Evolutionary conservation across 768 basidiomycete genomes (phyloP), one percentile per base, ranked within the genome.

Genomic region (Podaxis sp.): DNA sequence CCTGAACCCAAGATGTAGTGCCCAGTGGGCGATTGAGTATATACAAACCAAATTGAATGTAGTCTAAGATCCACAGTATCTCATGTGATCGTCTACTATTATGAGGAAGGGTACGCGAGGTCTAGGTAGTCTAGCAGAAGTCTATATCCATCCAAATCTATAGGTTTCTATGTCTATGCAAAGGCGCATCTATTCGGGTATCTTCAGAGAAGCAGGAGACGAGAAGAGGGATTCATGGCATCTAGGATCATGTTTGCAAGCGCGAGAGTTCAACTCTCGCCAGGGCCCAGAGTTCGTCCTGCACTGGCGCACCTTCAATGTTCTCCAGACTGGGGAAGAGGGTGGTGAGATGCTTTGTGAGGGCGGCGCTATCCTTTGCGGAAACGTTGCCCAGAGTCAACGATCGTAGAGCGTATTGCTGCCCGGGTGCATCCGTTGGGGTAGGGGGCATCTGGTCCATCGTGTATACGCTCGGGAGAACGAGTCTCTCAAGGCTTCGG

Each of bases 401-500:
- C n/a, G 54, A 56, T 11, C 36, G 54, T 20, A 56, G n/a, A 10
- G 44, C 20, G 20, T 46, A 17, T 20, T 46, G 44, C 7, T 17
- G 44, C n/a, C 8, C n/a, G 44, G 44, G 44, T 46, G 15, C n/a
- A 10, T 46, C 15, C 17, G 4, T 3, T 20, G 44, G 4, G 20
- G 8, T 46, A n/a, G 17, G 44, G 15, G 44, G 3, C 15, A 46
- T 46, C 44, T 46, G 44, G 20, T 46, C 44, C 44, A 46, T 46
- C 20, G 0, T 46, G 20, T 46, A 46, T 20, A 17, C 13, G 10
- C 44, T n/a, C 15, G 44, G 44, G 20, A 46, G 44, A 46, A 46
- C 44, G 54, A 56, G 50, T 22, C 52, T 56, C 28, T 24, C 58
- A 24, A 55, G 69, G 17, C 64, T 57, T 20, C 7, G 44, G 44